Percentiles rank a stretch among this genome's conserved stretches.
These are phyloP conservation scores for Ceratocystis destructans DNA, from an alignment of 2,329 filamentous ascomycete genomes.

Conservation along the genomic window DNA sequence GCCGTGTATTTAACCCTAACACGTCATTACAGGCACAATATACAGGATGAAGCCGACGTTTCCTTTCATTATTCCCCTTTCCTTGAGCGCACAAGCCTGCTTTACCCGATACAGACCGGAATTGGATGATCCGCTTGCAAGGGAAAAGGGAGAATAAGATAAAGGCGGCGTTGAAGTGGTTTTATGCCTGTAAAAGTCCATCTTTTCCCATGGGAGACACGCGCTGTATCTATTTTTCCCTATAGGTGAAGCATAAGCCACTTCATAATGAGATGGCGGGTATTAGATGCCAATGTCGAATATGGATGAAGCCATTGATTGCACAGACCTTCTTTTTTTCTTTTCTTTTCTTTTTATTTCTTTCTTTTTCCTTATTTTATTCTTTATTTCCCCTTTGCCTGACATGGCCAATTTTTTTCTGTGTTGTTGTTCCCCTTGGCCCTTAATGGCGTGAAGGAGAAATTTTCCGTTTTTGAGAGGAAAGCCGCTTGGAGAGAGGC, in stretches of 20 bases:
- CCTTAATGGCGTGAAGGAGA: background rate
- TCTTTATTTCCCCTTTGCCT: background rate
- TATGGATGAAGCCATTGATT: background rate
- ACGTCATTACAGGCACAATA: background rate
- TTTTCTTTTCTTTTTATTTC: background rate
- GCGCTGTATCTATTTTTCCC: too few species aligned
- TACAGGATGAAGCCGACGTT: background rate
- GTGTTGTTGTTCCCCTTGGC: background rate
- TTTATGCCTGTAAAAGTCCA: background rate
- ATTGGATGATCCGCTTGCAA: background rate
- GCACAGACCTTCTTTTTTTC: background rate
- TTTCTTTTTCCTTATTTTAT: background rate
- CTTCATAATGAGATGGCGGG: background rate
- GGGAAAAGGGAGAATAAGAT: background rate
- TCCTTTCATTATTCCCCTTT: background rate
- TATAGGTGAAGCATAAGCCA: background rate
- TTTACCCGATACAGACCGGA: background rate
- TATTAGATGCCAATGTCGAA: slow-evolving; percentile 5
- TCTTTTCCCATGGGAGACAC: background rate
- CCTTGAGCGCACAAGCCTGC: background rate
- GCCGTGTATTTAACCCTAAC: background rate
- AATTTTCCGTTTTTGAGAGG: background rate
- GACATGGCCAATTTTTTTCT: background rate
- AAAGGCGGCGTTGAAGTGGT: background rate
- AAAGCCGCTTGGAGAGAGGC: background rate